Conservation (phyloP, 257 asterid genomes). For the Forsythia viridissima region DNA sequence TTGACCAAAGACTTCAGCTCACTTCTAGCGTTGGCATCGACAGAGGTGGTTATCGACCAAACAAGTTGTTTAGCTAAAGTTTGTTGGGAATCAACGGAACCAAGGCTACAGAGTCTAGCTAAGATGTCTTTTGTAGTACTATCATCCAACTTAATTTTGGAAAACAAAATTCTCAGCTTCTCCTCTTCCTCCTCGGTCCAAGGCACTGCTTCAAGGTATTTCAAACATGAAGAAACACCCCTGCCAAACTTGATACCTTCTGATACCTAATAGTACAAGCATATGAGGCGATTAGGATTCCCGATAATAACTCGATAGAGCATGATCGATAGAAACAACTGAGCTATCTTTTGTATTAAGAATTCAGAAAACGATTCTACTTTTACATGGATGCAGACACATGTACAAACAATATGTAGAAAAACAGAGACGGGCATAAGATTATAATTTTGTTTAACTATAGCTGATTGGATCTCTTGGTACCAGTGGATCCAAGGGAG, state of each 20-base stretch:
- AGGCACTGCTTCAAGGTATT: slow-evolving; percentile 88
- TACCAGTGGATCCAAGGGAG: background rate
- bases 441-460: background rate
- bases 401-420: background rate
- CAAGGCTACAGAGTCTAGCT: slow-evolving; percentile 54
- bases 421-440: background rate
- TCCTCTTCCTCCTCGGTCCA: slow-evolving; percentile 98
- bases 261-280: slow-evolving; percentile 54
- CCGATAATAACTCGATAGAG: background rate
- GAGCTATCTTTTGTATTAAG: background rate
- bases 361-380: background rate
- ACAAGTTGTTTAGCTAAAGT: slow-evolving; percentile 67
- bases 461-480: background rate
- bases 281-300: slow-evolving; percentile 16
- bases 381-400: background rate
- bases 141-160: slow-evolving; percentile 48
- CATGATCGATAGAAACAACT: slow-evolving; percentile 2
- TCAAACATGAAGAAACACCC: slow-evolving; percentile 68
- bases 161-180: slow-evolving; percentile 65
- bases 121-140: slow-evolving; percentile 49
- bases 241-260: slow-evolving; percentile 69
- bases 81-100: slow-evolving; percentile 50
- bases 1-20: slow-evolving; percentile 80
- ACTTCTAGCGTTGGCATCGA: slow-evolving; percentile 65
- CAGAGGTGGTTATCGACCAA: slow-evolving; percentile 59